Percentiles rank a stretch among this genome's conserved stretches.
Conservation (phyloP, 768 basidiomycete species). For the Termitomyces sp. region DNA sequence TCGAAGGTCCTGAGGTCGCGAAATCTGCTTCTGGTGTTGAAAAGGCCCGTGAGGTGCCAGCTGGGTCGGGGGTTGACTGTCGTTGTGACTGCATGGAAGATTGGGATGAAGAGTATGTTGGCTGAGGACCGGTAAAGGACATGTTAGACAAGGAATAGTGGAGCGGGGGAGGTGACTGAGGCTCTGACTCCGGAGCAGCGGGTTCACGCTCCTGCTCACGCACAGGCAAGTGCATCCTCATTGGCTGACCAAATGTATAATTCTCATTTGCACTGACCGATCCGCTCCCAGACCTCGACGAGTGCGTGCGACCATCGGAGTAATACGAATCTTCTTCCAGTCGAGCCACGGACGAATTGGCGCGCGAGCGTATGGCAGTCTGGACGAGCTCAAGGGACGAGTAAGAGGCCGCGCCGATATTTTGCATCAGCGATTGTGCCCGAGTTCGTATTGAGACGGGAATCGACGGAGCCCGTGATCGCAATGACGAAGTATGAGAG, state of each 20-base stretch:
- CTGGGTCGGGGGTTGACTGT: neutral
- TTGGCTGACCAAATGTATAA: conserved; percentile 69
- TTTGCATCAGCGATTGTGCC: conserved; percentile 65
- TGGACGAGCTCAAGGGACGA: conserved; percentile 59
- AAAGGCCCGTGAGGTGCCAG: neutral
- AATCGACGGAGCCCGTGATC: conserved; percentile 40
- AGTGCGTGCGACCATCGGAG: conserved; percentile 38
- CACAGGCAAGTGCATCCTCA: conserved; percentile 36
- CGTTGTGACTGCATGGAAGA: neutral
- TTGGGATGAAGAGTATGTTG: neutral
- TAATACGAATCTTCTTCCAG: conserved; percentile 52
- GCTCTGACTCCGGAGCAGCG: neutral
- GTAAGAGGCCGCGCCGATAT: conserved; percentile 56
- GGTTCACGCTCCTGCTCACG: conserved; percentile 20
- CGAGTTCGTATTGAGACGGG: conserved; percentile 55
- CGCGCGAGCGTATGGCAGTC: conserved; percentile 42
- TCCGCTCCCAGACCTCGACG: conserved; percentile 49
- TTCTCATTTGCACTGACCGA: conserved; percentile 56
- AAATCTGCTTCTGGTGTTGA: conserved; percentile 2
- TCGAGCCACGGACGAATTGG: conserved; percentile 67
- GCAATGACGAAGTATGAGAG: conserved; percentile 35
- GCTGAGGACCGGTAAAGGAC: conserved; percentile 6
- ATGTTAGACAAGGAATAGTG: conserved; percentile 12
- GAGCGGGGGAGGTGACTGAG: conserved; percentile 14
- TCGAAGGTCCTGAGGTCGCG: conserved; percentile 18